Conservation (phyloP, 2,329 filamentous ascomycete genomes). For the Fusarium sp. region DNA sequence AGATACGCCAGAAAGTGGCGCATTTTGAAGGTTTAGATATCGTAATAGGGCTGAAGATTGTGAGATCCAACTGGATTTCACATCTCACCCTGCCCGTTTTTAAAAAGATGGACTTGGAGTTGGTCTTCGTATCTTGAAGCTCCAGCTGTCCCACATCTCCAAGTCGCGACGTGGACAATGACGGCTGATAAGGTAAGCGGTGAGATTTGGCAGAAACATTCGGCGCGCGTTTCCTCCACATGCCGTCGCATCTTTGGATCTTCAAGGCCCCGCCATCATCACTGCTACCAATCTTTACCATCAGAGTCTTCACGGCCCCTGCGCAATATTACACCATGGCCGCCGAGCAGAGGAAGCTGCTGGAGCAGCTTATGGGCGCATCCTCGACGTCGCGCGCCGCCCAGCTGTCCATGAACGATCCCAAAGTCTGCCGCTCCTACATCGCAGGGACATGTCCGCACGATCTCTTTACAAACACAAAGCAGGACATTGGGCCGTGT, state of each 20-base stretch:
- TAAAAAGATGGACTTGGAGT: slow-evolving; percentile 18
- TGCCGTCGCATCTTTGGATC: slow-evolving; percentile 36
- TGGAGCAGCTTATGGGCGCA: slow-evolving; percentile 94
- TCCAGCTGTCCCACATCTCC: not conserved
- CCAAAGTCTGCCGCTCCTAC: slow-evolving; percentile 95
- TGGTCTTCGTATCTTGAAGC: slow-evolving; percentile 14
- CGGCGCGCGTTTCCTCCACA: slow-evolving; percentile 43
- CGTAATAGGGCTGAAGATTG: slow-evolving; percentile 15
- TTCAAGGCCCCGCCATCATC: slow-evolving; percentile 33
- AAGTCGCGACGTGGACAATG: slow-evolving; percentile 42
- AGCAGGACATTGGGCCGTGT: slow-evolving; percentile 93
- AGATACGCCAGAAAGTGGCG: slow-evolving; percentile 52
- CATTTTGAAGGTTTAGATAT: slow-evolving; percentile 44
- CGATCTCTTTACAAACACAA: slow-evolving; percentile 99
- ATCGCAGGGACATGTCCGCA: slow-evolving; percentile 95
- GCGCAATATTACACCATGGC: slow-evolving; percentile 68
- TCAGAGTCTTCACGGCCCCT: not conserved
- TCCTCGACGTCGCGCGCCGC: slow-evolving; percentile 79
- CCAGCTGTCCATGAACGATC: slow-evolving; percentile 88
- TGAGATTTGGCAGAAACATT: slow-evolving; percentile 41
- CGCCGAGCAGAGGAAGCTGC: slow-evolving; percentile 96
- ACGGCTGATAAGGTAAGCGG: slow-evolving; percentile 37
- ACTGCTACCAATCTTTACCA: slow-evolving; percentile 7
- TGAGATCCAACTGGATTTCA: slow-evolving; percentile 41
- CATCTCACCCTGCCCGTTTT: slow-evolving; percentile 40